Evolutionary conservation across 164 flowering plant species (phyloP).

Genomic region (Nymphaea thermarum): DNA sequence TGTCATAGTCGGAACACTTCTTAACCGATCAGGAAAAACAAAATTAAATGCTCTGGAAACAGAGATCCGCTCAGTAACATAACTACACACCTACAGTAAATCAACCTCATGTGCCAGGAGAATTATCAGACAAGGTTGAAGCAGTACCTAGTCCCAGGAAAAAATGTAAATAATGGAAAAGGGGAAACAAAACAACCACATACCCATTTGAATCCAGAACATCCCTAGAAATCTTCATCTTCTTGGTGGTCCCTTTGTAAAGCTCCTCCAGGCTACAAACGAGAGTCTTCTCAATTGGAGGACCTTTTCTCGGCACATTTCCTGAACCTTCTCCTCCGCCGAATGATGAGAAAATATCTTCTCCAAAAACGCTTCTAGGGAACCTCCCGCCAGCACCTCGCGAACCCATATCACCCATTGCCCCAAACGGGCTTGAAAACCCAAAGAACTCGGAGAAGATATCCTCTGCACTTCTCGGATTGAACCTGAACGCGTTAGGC

Average conservation of each 20-base stretch:
- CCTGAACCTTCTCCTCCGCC: slow-evolving; percentile 23
- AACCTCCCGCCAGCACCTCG: slow-evolving; percentile 34
- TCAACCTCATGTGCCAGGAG: too few relatives aligned
- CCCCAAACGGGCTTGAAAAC: slow-evolving; percentile 56
- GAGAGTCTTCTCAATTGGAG: slow-evolving; percentile 54
- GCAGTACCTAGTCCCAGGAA: too few relatives aligned
- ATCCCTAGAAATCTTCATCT: slow-evolving; percentile 95
- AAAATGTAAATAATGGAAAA: too few relatives aligned
- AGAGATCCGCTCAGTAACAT: too few relatives aligned
- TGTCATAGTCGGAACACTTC: too few relatives aligned
- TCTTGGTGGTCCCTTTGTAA: slow-evolving; percentile 86
- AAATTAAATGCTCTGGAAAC: too few relatives aligned
- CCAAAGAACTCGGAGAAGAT: slow-evolving; percentile 88
- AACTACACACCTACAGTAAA: too few relatives aligned
- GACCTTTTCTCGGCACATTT: slow-evolving; percentile 30
- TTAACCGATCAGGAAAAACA: too few relatives aligned
- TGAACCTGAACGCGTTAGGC: slow-evolving; percentile 45
- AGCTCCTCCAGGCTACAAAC: slow-evolving; percentile 85
- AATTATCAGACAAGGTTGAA: too few relatives aligned
- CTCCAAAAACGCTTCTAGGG: slow-evolving; percentile 41
- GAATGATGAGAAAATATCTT: slow-evolving; percentile 41
- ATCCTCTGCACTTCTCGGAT: slow-evolving; percentile 73
- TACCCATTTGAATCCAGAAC: slow-evolving; percentile 70
- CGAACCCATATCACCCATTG: slow-evolving; percentile 44
- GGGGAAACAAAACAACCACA: background rate